Evolutionary conservation across 495 filamentous ascomycete species (phyloP), one percentile per base, ranked within the genome.

Genomic region (Xylaria curta): DNA sequence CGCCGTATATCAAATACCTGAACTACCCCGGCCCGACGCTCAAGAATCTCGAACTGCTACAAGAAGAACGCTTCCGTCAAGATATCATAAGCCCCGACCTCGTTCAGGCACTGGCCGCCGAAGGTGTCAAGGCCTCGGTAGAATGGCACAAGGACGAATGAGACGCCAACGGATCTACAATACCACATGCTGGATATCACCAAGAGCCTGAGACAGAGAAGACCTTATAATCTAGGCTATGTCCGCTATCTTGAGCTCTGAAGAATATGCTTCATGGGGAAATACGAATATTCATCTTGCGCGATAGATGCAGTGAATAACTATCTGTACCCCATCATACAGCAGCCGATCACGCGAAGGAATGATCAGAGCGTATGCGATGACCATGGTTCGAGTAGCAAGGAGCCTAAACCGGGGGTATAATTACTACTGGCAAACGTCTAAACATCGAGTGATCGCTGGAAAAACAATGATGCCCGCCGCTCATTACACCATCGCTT

Each of bases 11-110:
- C 68, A 93, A 92, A 73, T 97, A 92, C 78, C 81, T 97, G 56
- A 91, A 84, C 13, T 94, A 94, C 75, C 94, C 94, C 0, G 93
- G 91, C 5, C 91, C 94, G 24, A 94, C 93, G n/a, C 80, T 98
- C 21, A 91, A 90, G 73, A 89, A 92, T 70, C 87, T 98, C 60
- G 89, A 95, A 79, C 78, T 98, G 44, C 84, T 98, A 31, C 93
- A 97, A 79, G 88, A 93, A 76, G 92, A 97, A 76, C 84, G 82
- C 19, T 98, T 98, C 82, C 88, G 94, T 33, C 86, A 89, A 67
- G 94, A 96, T 42, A 92, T 96, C 44, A 87, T 97, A 74, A 89
- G 87, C 60, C 93, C 93, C 4, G 89, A 93, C 61, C 82, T 94
- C 15, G 89, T 92, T 44, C 86, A 89, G 46, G 79, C 80, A 51